Percentiles rank a stretch among this genome's conserved stretches.
These are phyloP conservation scores for Lipomyces lipofer DNA, from an alignment of 805 yeast genomes.

Conservation along the genomic window DNA sequence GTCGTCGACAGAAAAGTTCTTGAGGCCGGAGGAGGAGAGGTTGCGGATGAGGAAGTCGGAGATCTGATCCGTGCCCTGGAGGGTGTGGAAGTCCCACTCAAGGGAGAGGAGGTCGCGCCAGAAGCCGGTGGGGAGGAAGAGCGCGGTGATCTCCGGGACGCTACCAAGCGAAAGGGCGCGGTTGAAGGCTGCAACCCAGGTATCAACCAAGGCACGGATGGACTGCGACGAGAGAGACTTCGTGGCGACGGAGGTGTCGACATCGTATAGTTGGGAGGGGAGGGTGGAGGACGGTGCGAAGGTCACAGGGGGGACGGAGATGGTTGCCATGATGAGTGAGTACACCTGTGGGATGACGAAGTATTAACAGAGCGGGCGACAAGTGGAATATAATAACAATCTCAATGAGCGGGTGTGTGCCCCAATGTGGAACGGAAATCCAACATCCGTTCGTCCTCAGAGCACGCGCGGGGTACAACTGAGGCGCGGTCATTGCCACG, in stretches of 20 bases:
- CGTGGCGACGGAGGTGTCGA: not conserved
- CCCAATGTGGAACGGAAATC: no score
- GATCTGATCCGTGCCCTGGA: slow-evolving; percentile 40
- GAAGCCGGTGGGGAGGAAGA: slow-evolving; percentile 18
- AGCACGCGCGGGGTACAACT: no score
- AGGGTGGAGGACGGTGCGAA: not conserved
- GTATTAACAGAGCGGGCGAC: no score
- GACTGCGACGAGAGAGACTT: slow-evolving; percentile 1
- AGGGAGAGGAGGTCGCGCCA: slow-evolving; percentile 46
- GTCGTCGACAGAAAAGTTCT: slow-evolving; percentile 38
- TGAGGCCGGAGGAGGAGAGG: slow-evolving; percentile 34
- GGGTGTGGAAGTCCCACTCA: slow-evolving; percentile 41
- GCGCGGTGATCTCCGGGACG: slow-evolving; percentile 1
- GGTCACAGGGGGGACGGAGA: not conserved
- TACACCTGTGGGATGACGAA: no score
- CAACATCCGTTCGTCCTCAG: no score
- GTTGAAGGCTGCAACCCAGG: slow-evolving; percentile 9
- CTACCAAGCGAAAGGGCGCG: not conserved
- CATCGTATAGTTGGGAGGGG: not conserved
- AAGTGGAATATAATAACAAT: no score
- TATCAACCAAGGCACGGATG: not conserved
- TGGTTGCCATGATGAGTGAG: not conserved
- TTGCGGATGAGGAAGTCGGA: slow-evolving; percentile 27
- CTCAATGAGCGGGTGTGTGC: no score
- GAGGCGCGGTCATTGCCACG: no score